These are phyloP conservation scores for Achaetomiella virescens DNA, from an alignment of 495 filamentous ascomycete species.

Conservation along the genomic window DNA sequence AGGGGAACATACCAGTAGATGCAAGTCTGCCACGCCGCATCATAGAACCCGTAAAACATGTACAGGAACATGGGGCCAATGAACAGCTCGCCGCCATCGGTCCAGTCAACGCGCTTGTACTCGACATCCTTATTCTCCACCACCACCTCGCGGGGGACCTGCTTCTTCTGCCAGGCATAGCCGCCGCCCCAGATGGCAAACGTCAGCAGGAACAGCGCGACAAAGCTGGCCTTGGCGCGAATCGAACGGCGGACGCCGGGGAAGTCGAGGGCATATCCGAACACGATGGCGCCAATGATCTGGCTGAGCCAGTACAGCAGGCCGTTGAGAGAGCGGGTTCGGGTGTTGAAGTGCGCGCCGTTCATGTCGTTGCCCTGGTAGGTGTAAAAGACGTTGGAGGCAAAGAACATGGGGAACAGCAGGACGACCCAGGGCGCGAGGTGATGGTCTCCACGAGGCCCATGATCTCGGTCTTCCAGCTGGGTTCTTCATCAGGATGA, in stretches of 20 bases:
- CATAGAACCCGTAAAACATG: constrained; percentile 90
- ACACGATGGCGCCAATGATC: constrained; percentile 74
- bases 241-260: constrained; percentile 55
- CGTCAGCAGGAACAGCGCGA: constrained; percentile 63
- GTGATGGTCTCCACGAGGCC: constrained; percentile 72
- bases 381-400: constrained; percentile 77
- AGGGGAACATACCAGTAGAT: constrained; percentile 69
- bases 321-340: constrained; percentile 77
- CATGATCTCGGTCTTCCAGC: constrained; percentile 68
- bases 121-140: constrained; percentile 27
- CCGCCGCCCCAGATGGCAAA: constrained; percentile 85
- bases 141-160: constrained; percentile 44
- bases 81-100: constrained; percentile 48
- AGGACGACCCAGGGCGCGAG: constrained; percentile 69
- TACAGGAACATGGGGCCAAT: constrained; percentile 84
- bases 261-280: constrained; percentile 71
- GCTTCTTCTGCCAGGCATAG: constrained; percentile 66
- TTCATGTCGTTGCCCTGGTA: constrained; percentile 61
- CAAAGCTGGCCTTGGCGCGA: constrained; percentile 69
- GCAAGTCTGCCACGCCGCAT: constrained; percentile 78
- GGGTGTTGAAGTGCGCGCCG: constrained; percentile 69
- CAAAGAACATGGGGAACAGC: constrained; percentile 83
- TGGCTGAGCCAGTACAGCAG: constrained; percentile 83
- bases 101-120: constrained; percentile 54
- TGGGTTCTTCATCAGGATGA: constrained; percentile 84